Conservation (phyloP, 139 green algal species). For the Coccomyxa sp. region DNA sequence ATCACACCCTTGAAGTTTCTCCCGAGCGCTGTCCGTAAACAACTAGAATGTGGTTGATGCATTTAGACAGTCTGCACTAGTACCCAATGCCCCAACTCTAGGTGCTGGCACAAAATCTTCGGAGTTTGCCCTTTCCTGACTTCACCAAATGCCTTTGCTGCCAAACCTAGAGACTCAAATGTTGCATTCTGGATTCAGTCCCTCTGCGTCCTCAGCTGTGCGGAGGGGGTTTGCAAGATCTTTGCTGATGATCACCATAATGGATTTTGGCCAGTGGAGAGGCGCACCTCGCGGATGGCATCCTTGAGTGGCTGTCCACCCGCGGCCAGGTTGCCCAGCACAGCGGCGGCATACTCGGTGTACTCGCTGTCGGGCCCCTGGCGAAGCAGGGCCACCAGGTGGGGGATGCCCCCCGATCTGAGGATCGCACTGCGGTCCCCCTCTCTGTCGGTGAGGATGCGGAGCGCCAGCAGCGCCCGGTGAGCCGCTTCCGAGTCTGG, state of each 20-base stretch:
- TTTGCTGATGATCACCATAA: no score
- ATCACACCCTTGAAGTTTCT: background rate
- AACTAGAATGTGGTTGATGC: no score
- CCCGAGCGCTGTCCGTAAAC: background rate
- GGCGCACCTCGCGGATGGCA: constrained; percentile 16
- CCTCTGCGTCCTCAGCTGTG: no score
- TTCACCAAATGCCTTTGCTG: no score
- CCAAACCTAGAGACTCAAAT: no score
- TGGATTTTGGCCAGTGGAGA: no score
- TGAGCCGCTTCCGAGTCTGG: constrained; percentile 20
- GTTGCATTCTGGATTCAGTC: no score
- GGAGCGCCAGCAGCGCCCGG: constrained; percentile 30
- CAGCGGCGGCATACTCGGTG: constrained; percentile 31
- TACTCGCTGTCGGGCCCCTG: constrained; percentile 18
- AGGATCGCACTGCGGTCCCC: constrained; percentile 28
- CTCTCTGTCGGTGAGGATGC: constrained; percentile 35
- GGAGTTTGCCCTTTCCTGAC: no score
- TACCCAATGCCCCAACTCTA: no score
- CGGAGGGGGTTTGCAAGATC: no score
- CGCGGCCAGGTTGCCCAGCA: constrained; percentile 35
- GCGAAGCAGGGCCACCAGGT: constrained; percentile 20
- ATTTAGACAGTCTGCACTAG: no score
- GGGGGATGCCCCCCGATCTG: constrained; percentile 16
- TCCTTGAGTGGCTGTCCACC: constrained; percentile 33
- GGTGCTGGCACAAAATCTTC: no score